Conservation (phyloP, 2,329 filamentous ascomycete species). For the Rhynchosporium secalis region DNA sequence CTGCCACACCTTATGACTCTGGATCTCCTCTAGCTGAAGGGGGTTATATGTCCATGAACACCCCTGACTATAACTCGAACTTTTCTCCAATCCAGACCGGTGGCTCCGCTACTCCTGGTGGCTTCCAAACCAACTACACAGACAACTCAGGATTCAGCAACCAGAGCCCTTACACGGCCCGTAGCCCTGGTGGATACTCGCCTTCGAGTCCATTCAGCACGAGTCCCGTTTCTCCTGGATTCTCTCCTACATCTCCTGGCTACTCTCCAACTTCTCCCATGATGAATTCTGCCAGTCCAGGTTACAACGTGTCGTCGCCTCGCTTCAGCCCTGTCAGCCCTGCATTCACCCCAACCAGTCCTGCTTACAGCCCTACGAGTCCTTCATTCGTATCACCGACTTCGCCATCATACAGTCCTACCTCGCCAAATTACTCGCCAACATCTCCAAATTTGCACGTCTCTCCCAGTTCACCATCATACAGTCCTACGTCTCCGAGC, state of each 20-base stretch:
- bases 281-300: slow-evolving; percentile 55
- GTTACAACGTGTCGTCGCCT: slow-evolving; percentile 47
- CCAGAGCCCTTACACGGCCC: slow-evolving; percentile 23
- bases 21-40: slow-evolving; percentile 76
- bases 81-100: slow-evolving; percentile 78
- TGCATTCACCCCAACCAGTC: slow-evolving; percentile 40
- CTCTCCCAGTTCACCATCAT: slow-evolving; percentile 36
- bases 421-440: slow-evolving; percentile 71
- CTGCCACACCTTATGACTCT: slow-evolving; percentile 91
- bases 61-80: slow-evolving; percentile 59
- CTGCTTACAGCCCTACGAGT: slow-evolving; percentile 40
- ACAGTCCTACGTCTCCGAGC: slow-evolving; percentile 37
- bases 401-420: slow-evolving; percentile 78
- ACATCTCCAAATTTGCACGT: slow-evolving; percentile 66
- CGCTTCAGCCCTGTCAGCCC: slow-evolving; percentile 61
- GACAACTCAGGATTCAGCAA: slow-evolving; percentile 65
- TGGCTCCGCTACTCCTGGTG: slow-evolving; percentile 69
- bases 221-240: slow-evolving; percentile 53
- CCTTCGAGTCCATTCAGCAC: slow-evolving; percentile 60
- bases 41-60: slow-evolving; percentile 58
- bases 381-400: slow-evolving; percentile 52
- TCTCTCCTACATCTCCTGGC: slow-evolving; percentile 37
- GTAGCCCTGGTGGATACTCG: slow-evolving; percentile 67
- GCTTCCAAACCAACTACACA: slow-evolving; percentile 62
- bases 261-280: slow-evolving; percentile 55